Base-by-base conservation (phyloP, 1,139 yeast species). In the Magnusiomyces tetraspermus region DNA sequence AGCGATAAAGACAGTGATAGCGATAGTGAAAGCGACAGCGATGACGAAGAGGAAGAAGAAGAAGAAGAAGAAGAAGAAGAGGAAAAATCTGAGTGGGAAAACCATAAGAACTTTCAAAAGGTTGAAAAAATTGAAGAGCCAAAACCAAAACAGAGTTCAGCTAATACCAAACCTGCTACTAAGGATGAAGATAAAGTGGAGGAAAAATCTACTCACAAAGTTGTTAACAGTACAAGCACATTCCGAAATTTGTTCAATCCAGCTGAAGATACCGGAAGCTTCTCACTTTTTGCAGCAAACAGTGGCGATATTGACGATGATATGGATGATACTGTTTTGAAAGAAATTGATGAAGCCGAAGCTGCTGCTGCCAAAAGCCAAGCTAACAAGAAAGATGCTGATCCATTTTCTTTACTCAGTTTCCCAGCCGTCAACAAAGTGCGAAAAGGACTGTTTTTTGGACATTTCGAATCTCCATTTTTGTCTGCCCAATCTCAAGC, bases 391-490 rank as follows among this genome's bases (percentile, higher is more conserved):
- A 10, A n/a, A 10, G 19, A n/a, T 13, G 8, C 40, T 10, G 40
- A 36, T 36, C 40, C 40, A 5, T 36, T 10, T 10, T 36, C 15
- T n/a, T 8, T 17, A n/a, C 17, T 36, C 17, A 36, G 15, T 36
- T 5, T 48, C 26, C 48, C 53, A 37, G 55, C 59, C n/a, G 51
- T 57, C 21, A 51, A 59, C 15, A 58, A 36, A n/a, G 30, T 41
- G 21, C 15, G 53, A n/a, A 61, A 71, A 50, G 90, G 92, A 0
- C 72, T 90, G 36, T 90, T 90, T 67, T 90, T 95, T 77, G 71
- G 83, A 1, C 97, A 90, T 65, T 72, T 75, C 13, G 85, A 85
- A 31, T 89, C 97, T 0, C 96, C 96, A 0, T 92, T 87, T 67
- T 73, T 90, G 60, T 79, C 78, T 51, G 82, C 96, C 0, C 97